Conservation (phyloP, 441 rosid species). For the Geranium incanum region DNA sequence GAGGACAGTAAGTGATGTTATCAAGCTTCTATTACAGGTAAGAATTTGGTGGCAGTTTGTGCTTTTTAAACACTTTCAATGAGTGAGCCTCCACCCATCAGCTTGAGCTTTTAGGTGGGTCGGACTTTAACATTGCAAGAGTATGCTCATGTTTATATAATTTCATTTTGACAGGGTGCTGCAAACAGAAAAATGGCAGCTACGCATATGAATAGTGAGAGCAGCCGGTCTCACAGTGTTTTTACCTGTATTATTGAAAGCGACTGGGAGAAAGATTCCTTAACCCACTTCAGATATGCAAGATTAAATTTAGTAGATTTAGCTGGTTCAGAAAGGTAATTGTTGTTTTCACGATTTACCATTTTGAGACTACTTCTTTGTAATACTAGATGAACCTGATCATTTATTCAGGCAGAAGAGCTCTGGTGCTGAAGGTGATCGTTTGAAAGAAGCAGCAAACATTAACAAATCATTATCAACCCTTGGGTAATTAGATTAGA, state of each 20-base stretch:
- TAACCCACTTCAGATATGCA: constrained; percentile 83
- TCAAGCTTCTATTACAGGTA: constrained; percentile 81
- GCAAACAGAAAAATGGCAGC: constrained; percentile 90
- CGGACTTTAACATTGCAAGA: not conserved
- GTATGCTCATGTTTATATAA: constrained; percentile 13
- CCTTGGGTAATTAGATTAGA: constrained; percentile 53
- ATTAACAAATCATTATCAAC: constrained; percentile 91
- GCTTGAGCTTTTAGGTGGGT: too few species aligned
- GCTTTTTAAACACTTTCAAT: not conserved
- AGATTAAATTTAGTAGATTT: constrained; percentile 94
- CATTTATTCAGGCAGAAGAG: constrained; percentile 66
- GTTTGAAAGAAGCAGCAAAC: constrained; percentile 92
- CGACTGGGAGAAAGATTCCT: constrained; percentile 87
- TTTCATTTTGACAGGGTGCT: constrained; percentile 55
- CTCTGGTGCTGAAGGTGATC: constrained; percentile 97
- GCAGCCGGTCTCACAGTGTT: constrained; percentile 96
- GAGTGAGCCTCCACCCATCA: not conserved
- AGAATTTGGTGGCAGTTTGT: constrained; percentile 4
- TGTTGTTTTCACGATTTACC: constrained; percentile 5
- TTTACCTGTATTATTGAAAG: constrained; percentile 96
- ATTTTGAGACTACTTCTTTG: constrained; percentile 14
- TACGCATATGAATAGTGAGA: constrained; percentile 94
- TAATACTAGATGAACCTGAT: not conserved
- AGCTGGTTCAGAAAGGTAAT: constrained; percentile 93
- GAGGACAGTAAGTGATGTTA: constrained; percentile 63